phyloP scores from a whole-genome alignment of 495 filamentous ascomycete species.

The Penicillium chermesinum region DNA sequence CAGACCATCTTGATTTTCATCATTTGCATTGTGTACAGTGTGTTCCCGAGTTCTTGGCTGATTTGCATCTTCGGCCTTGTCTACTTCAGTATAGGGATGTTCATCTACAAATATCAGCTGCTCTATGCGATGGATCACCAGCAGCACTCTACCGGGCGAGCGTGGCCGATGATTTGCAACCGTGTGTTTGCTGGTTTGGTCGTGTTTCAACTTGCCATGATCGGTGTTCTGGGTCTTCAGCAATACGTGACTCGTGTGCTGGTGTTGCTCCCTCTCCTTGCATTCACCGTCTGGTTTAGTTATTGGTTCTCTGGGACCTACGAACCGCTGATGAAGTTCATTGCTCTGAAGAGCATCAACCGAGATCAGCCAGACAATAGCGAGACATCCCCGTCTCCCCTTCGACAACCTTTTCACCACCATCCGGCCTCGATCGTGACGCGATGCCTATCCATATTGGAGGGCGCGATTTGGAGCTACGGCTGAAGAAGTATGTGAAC shows the following conservation, averaged over 20 bases:
- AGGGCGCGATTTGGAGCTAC: slow-evolving; percentile 34
- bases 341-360: slow-evolving; percentile 80
- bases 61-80: slow-evolving; percentile 77
- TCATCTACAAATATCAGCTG: slow-evolving; percentile 97
- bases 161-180: slow-evolving; percentile 94
- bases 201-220: slow-evolving; percentile 87
- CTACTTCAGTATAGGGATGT: slow-evolving; percentile 86
- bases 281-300: slow-evolving; percentile 77
- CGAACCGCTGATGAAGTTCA: slow-evolving; percentile 83
- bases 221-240: slow-evolving; percentile 75
- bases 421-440: slow-evolving; percentile 43
- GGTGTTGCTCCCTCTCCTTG: slow-evolving; percentile 69
- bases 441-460: slow-evolving; percentile 37
- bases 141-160: slow-evolving; percentile 87
- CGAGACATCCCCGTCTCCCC: slow-evolving; percentile 36
- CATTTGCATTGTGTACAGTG: slow-evolving; percentile 91
- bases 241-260: slow-evolving; percentile 63
- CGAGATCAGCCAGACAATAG: slow-evolving; percentile 39
- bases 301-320: slow-evolving; percentile 71
- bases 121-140: slow-evolving; percentile 98
- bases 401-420: slow-evolving; percentile 33
- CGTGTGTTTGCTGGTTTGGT: slow-evolving; percentile 77
- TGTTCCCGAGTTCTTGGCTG: slow-evolving; percentile 75
- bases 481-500: slow-evolving; percentile 45
- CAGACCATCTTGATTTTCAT: slow-evolving; percentile 87